Percentiles rank a stretch among this genome's conserved stretches.
These are phyloP conservation scores for Wickerhamiella vanderwaltii DNA, from an alignment of 805 yeast species.

Conservation along the genomic window DNA sequence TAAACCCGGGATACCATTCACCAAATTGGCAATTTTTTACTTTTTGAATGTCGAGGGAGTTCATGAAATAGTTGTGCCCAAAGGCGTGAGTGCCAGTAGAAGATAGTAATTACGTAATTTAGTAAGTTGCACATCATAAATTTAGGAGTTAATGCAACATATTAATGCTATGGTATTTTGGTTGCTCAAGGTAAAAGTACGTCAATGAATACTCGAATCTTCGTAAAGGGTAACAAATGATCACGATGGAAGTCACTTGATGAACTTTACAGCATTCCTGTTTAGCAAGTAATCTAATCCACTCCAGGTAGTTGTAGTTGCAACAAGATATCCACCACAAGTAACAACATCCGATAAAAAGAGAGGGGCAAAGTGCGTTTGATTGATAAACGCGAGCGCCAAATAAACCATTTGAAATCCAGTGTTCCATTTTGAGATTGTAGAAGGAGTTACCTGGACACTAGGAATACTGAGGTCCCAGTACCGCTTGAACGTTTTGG, in stretches of 20 bases:
- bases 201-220: too few relatives aligned
- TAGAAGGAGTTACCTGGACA: slow-evolving; percentile 79
- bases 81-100: too few relatives aligned
- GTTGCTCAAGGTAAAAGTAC: too few relatives aligned
- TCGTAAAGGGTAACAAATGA: too few relatives aligned
- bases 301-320: slow-evolving; percentile 55
- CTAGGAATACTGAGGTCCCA: slow-evolving; percentile 73
- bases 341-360: slow-evolving; percentile 21
- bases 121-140: too few relatives aligned
- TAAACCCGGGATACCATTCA: slow-evolving; percentile 45
- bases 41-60: not conserved
- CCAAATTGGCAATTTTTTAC: slow-evolving; percentile 10
- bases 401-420: slow-evolving; percentile 85
- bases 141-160: too few relatives aligned
- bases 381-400: slow-evolving; percentile 40
- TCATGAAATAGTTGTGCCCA: too few relatives aligned
- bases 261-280: slow-evolving; percentile 19
- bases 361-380: slow-evolving; percentile 22
- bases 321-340: slow-evolving; percentile 33
- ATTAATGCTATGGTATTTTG: too few relatives aligned
- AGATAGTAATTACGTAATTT: too few relatives aligned
- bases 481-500: slow-evolving; percentile 57
- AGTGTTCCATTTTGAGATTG: slow-evolving; percentile 78
- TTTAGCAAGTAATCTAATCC: slow-evolving; percentile 39
- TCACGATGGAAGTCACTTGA: too few relatives aligned